Evolutionary conservation across 768 basidiomycete genomes (phyloP), one percentile per base, ranked within the genome.

Genomic region (Favolaschia claudopus): DNA sequence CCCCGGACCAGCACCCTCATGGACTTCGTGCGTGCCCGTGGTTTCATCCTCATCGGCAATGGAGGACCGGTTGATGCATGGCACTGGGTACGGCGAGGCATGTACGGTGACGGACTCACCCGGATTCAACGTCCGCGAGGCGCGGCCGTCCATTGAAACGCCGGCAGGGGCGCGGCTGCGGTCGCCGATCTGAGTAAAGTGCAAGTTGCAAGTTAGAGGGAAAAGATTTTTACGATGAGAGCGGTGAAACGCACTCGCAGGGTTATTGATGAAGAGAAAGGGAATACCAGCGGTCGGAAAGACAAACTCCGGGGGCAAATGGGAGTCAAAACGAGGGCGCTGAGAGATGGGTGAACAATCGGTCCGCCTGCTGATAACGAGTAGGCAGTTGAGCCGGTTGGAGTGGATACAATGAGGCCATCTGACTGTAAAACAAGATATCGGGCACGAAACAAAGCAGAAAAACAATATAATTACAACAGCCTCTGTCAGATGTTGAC

Each of bases 371-470:
- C 93, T 4, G 95, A 96, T 22, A 98, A 82, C 1, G 95, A 97
- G 74, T 98, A 97, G 15, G 96, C 96, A 4, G 96, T 97, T 20
- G 95, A 97, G 7, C 96, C 96, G 3, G 96, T 98, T 20, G 96
- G 96, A 2, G 96, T 98, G 7, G 95, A 95, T 51, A 98, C 87
- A 54, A 97, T 95, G 58, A 97, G 78, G 33, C 96, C 95, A 67
- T 97, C 95, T 32, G 94, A 93, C 95, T 96, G 68, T 27, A 24
- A 55, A 57, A 55, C 54, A 33, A 52, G 49, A 29, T 42, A 49
- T 61, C 53, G 53, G 46, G 36, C 27, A 53, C 42, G 53, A 48
- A 44, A 37, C 17, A 27, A 57, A 25, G 29, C 9, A 51, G 56
- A 51, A 38, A 33, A 17, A 31, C 36, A 56, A 14, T 33, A 86